phyloP scores from a whole-genome alignment of 1,284 basidiomycete genomes.

The Ganoderma resinaceum region DNA sequence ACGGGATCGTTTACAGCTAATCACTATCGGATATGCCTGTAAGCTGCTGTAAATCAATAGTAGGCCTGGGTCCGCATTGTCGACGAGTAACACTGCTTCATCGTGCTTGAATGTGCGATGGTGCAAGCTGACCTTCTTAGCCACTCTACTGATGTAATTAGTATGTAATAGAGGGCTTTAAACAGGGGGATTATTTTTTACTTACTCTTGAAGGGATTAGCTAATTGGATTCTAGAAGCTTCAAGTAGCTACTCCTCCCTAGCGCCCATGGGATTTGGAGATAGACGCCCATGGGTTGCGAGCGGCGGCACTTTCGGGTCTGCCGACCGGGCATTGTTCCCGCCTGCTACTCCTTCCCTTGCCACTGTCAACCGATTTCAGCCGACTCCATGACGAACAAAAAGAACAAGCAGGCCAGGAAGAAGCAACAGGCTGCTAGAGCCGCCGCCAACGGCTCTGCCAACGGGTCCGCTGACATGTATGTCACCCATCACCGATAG shows the following conservation, averaged over 20 bases:
- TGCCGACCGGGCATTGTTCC: not conserved
- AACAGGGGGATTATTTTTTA: not conserved
- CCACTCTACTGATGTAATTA: no score
- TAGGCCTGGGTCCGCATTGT: no score
- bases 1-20: no score
- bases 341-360: not conserved
- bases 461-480: constrained; percentile 24
- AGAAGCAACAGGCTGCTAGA: constrained; percentile 34
- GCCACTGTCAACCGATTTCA: constrained; percentile 9
- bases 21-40: no score
- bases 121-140: no score
- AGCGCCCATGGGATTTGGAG: not conserved
- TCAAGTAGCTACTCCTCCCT: not conserved
- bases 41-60: no score
- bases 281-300: constrained; percentile 6
- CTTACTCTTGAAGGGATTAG: not conserved
- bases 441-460: constrained; percentile 25
- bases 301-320: not conserved
- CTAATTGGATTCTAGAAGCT: not conserved
- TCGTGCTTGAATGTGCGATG: no score
- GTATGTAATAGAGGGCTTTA: no score
- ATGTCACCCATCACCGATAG: constrained; percentile 19
- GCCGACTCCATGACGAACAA: constrained; percentile 36
- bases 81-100: no score
- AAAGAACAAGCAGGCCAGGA: constrained; percentile 41